Base-by-base conservation (phyloP, 2,329 filamentous ascomycete genomes). In the Alternaria angustiovoidea region DNA sequence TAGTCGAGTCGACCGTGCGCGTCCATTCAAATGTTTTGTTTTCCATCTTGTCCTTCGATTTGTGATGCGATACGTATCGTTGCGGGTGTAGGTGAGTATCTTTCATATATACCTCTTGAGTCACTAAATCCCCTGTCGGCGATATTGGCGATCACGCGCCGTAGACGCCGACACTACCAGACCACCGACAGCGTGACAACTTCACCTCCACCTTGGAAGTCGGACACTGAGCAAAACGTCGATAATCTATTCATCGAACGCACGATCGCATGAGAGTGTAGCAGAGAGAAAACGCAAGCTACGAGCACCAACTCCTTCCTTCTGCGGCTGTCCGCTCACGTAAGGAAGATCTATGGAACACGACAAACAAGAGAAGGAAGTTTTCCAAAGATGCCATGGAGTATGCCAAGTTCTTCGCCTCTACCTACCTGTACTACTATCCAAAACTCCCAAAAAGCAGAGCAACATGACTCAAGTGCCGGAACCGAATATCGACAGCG, bases 21-120 rank as follows among this genome's bases (percentile, higher is more conserved):
- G 70, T 55, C 74, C 73, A 75, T 63, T 68, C 38, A 55, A 66
- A 70, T 16, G 57, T 51, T 20, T 64, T 68, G 28, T 56, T 60
- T 30, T 71, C 63, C 68, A 71, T 71, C 3, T 24, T 24, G 18
- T 44, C 20, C 18, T 34, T 26, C 16, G n/a, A n/a, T 14, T 34
- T 12, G 30, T 6, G 22, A 32, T n/a, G 38, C 11, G 20, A 16
- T 20, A 14, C 24, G n/a, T 51, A 26, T 43, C 18, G 18, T 32
- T 34, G 34, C 8, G 14, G 39, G 20, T 39, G 39, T 30, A 24
- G 24, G 20, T 16, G 48, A 11, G 20, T 16, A 36, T 18, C 39
- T 28, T 52, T 14, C 54, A 28, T 30, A 53, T 38, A 53, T 51
- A 38, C 30, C 12, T 16, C n/a, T 9, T 46, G 54, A 57, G 54